phyloP scores from a whole-genome alignment of 1,284 basidiomycete genomes.

The Erythrobasidium hasegawianum region DNA sequence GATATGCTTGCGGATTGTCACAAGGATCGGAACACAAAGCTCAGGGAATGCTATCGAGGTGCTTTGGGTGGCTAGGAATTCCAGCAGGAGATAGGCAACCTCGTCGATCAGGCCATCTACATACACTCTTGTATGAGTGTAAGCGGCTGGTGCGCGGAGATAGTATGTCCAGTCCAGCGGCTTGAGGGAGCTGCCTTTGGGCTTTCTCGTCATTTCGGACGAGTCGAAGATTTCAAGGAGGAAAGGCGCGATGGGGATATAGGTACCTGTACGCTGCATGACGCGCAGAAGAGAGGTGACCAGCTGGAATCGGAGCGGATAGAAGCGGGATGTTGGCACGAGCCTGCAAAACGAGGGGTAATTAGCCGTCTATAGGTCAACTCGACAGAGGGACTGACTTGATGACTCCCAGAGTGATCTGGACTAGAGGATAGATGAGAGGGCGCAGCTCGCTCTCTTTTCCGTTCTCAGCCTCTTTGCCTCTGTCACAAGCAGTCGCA shows the following conservation, averaged over 20 bases:
- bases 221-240: constrained; percentile 82
- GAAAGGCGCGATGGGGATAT: constrained; percentile 81
- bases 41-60: constrained; percentile 89
- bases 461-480: constrained; percentile 56
- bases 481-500: constrained; percentile 67
- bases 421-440: constrained; percentile 90
- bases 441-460: constrained; percentile 75
- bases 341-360: constrained; percentile 60
- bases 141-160: constrained; percentile 85
- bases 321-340: constrained; percentile 73
- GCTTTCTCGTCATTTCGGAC: constrained; percentile 64
- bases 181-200: constrained; percentile 80
- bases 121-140: constrained; percentile 83
- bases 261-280: constrained; percentile 72
- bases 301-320: constrained; percentile 73
- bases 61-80: constrained; percentile 64
- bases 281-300: constrained; percentile 68
- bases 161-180: constrained; percentile 84
- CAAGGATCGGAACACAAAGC: constrained; percentile 76
- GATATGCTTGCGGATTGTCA: constrained; percentile 63
- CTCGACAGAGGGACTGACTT: constrained; percentile 65
- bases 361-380: too few species aligned
- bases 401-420: constrained; percentile 87
- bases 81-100: constrained; percentile 68
- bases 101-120: constrained; percentile 81